Evolutionary conservation across 208 protist species (phyloP).

Genomic region (Vickermania spadyakhi): DNA sequence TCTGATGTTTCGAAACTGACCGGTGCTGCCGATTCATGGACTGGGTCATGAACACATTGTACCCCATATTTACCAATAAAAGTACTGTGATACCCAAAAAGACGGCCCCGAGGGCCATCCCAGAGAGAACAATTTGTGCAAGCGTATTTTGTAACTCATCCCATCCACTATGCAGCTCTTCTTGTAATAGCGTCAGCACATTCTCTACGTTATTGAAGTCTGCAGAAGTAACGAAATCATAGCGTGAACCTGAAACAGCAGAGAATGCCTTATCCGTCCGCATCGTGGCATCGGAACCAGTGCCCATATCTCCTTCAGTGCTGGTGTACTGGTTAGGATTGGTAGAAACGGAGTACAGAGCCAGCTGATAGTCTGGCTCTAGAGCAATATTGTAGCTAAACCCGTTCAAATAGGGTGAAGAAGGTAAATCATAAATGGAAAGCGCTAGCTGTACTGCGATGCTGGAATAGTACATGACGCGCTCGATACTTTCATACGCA

Average conservation of each 20-base stretch:
- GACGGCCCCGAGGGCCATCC: background rate
- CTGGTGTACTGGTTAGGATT: constrained; percentile 1
- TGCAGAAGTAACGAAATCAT: background rate
- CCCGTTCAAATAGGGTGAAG: background rate
- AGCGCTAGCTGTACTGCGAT: constrained; percentile 1
- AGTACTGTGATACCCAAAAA: constrained; percentile 1
- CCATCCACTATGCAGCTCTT: background rate
- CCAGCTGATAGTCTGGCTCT: constrained; percentile 4
- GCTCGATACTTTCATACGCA: background rate
- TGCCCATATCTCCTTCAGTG: background rate
- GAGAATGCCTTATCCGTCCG: background rate
- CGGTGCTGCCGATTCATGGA: background rate
- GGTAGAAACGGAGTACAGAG: background rate
- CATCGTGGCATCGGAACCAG: background rate
- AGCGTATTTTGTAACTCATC: background rate
- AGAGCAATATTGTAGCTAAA: constrained; percentile 7
- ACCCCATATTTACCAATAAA: background rate
- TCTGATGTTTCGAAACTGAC: background rate
- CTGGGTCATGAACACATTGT: constrained; percentile 4
- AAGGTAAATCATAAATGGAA: background rate
- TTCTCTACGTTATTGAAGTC: background rate
- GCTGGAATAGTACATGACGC: constrained; percentile 4
- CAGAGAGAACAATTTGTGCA: background rate
- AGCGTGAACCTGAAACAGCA: constrained; percentile 6
- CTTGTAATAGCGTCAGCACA: background rate